These are phyloP conservation scores for Heterobasidion occidentale DNA, from an alignment of 1,284 basidiomycete genomes.

Conservation along the genomic window DNA sequence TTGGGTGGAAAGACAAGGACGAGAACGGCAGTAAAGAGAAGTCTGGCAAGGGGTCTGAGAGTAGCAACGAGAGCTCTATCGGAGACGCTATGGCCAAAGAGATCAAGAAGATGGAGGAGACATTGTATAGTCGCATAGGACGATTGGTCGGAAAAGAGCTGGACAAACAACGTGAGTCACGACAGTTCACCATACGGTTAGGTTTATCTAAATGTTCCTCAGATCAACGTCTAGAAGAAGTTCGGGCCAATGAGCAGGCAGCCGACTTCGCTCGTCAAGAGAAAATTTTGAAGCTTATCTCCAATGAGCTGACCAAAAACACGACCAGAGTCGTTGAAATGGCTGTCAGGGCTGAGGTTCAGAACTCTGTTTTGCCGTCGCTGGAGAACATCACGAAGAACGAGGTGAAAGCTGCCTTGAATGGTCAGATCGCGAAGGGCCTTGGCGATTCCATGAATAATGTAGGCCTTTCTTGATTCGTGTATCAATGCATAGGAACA, in stretches of 20 bases:
- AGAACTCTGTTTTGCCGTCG: constrained; percentile 71
- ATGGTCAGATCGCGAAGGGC: constrained; percentile 66
- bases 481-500: too few species aligned
- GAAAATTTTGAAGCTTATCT: constrained; percentile 79
- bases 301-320: constrained; percentile 75
- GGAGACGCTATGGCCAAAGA: constrained; percentile 56
- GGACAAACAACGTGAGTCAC: constrained; percentile 69
- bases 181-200: constrained; percentile 11
- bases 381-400: constrained; percentile 71
- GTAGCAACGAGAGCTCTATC: constrained; percentile 43
- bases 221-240: constrained; percentile 79
- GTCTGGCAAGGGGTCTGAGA: constrained; percentile 32
- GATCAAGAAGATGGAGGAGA: constrained; percentile 76
- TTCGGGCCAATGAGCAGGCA: constrained; percentile 64
- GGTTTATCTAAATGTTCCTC: constrained; percentile 5
- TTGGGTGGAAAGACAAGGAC: constrained; percentile 50
- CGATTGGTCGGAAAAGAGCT: constrained; percentile 75
- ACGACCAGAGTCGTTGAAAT: constrained; percentile 79
- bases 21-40: constrained; percentile 23
- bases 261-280: constrained; percentile 78
- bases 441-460: constrained; percentile 65
- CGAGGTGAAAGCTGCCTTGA: constrained; percentile 68
- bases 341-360: constrained; percentile 75
- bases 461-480: constrained; percentile 32
- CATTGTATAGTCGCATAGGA: constrained; percentile 61